phyloP scores from a whole-genome alignment of 1,284 basidiomycete genomes.

The Rugosomyces carneus region DNA sequence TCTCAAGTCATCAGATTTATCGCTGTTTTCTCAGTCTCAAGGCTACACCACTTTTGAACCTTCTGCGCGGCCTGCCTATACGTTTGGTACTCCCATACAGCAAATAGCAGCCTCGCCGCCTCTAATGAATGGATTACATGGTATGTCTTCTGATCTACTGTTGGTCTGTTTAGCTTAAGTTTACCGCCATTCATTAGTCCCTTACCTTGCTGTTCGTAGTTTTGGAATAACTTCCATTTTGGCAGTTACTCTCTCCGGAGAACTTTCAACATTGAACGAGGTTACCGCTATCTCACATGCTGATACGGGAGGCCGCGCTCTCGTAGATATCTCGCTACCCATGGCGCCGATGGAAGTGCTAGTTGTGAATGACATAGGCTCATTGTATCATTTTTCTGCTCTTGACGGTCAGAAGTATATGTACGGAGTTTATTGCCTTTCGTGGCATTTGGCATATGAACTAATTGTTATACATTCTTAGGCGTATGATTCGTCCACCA shows the following conservation, averaged over 20 bases:
- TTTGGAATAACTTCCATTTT: constrained; percentile 19
- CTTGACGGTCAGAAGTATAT: constrained; percentile 22
- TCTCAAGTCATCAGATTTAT: constrained; percentile 39
- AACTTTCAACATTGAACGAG: constrained; percentile 20
- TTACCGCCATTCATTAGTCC: constrained; percentile 17
- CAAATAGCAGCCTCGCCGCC: constrained; percentile 34
- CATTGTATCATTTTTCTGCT: constrained; percentile 33
- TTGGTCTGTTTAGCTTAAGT: too few relatives aligned
- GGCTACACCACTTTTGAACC: constrained; percentile 35
- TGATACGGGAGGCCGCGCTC: constrained; percentile 33
- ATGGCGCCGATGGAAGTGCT: constrained; percentile 25
- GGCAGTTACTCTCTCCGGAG: constrained; percentile 14
- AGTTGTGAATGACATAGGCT: constrained; percentile 41
- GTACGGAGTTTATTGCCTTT: constrained; percentile 21
- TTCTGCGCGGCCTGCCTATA: constrained; percentile 30
- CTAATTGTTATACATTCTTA: background rate
- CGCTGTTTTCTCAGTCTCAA: constrained; percentile 30
- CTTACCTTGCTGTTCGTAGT: constrained; percentile 33
- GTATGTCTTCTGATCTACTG: constrained; percentile 3
- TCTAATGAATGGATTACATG: background rate
- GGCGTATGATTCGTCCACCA: constrained; percentile 9
- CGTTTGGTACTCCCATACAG: constrained; percentile 52
- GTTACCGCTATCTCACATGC: constrained; percentile 31
- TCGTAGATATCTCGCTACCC: constrained; percentile 40
- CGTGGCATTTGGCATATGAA: background rate